phyloP scores from a whole-genome alignment of 2,329 filamentous ascomycete species.

The Aquanectria penicillioides region DNA sequence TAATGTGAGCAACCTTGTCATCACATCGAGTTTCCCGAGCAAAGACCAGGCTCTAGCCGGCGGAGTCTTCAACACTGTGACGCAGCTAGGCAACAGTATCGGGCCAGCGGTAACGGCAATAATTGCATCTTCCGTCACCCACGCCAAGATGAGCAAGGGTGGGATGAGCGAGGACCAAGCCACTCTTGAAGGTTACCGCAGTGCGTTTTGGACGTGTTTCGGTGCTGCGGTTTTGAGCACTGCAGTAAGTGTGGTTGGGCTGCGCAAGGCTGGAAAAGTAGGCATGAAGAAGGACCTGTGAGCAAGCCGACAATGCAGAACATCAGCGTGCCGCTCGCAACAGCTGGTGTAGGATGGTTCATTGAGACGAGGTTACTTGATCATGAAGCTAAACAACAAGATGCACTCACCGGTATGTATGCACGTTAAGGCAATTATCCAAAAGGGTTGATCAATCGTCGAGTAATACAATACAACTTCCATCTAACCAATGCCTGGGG shows the following conservation, averaged over 20 bases:
- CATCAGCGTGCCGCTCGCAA: too few relatives aligned
- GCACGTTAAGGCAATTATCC: too few relatives aligned
- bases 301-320: too few relatives aligned
- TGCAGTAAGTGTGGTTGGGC: not conserved
- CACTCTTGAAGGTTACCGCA: conserved; percentile 12
- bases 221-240: conserved; percentile 4
- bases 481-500: too few relatives aligned
- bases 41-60: conserved; percentile 77
- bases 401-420: too few relatives aligned
- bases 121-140: conserved; percentile 18
- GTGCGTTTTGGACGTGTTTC: conserved; percentile 19
- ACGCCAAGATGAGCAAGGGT: conserved; percentile 6
- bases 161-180: not conserved
- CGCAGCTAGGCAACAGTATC: conserved; percentile 17
- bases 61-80: conserved; percentile 42
- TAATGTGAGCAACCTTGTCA: conserved; percentile 80
- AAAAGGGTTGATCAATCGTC: too few relatives aligned
- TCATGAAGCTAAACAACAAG: too few relatives aligned
- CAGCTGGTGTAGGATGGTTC: too few relatives aligned
- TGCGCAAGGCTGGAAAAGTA: conserved; percentile 21
- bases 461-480: too few relatives aligned
- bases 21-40: conserved; percentile 75
- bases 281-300: conserved; percentile 18
- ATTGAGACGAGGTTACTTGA: too few relatives aligned
- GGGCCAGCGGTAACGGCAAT: conserved; percentile 22